Base-by-base conservation (phyloP, 257 asterid species). In the Craterostigma plantagineum region DNA sequence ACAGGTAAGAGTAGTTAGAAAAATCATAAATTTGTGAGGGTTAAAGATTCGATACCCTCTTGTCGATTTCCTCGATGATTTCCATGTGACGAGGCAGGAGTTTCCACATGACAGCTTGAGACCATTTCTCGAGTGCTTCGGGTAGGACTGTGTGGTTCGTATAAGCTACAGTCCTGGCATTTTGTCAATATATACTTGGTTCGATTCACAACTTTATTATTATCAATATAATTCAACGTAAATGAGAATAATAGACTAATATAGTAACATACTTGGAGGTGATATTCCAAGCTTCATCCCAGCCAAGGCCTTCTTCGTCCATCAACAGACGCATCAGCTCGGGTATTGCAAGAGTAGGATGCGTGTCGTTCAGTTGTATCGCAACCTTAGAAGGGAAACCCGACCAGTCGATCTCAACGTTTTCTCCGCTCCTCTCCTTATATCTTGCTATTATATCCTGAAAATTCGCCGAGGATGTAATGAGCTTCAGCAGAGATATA, bases 81-180 rank as follows among this genome's bases (percentile, higher is more conserved):
- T 90, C 92, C 99, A 90, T 90, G 58, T 79, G 95, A 45, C 99
- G 93, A 16, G 99, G 99, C 59, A 90, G 95, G 56, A 90, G 99
- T 67, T 90, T 90, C 95, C 99, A 79, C 99, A 90, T 83, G 59
- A 90, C 94, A 44, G 84, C 61, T 59, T 83, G 99, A 38, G 99
- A 83, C 99, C 99, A 90, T 69, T 90, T 90, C 35, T 90, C 99
- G 60, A 90, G 70, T 40, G 99, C 99, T 71, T 90, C 99, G 51
- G 99, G 99, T 54, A 90, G 92, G 59, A 90, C 95, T 10, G 99
- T 90, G 53, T 90, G 99, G 69, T 90, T 90, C 50, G 99, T 90
- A 50, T 90, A 90, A 44, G 99, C 95, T 53, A 90, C 55, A 43
- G 99, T 70, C 77, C 99, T 90, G 83, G 51, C 14, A 55, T 55